Evolutionary conservation across 2,329 filamentous ascomycete genomes (phyloP).

Genomic region (Pseudofabraea citricarpa): DNA sequence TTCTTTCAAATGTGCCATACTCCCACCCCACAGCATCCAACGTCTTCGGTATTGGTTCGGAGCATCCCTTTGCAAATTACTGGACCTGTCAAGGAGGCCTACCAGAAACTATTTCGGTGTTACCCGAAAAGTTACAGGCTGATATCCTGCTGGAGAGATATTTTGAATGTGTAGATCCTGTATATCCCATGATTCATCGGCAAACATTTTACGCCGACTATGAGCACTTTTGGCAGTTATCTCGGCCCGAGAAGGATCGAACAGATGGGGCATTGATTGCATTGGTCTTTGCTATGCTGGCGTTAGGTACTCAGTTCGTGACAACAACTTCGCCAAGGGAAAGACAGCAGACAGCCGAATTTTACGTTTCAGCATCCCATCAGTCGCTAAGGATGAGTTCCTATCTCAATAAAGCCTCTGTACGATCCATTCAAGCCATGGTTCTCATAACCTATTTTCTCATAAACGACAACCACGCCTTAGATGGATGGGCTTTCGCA

Average conservation of each 20-base stretch:
- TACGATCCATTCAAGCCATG: slow-evolving; percentile 74
- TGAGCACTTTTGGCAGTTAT: slow-evolving; percentile 69
- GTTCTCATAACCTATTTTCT: slow-evolving; percentile 78
- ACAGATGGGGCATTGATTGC: slow-evolving; percentile 67
- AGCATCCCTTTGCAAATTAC: slow-evolving; percentile 79
- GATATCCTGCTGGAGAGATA: slow-evolving; percentile 63
- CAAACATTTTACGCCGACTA: slow-evolving; percentile 75
- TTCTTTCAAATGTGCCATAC: slow-evolving; percentile 70
- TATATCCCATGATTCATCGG: slow-evolving; percentile 76
- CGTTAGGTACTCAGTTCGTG: slow-evolving; percentile 75
- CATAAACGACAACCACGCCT: slow-evolving; percentile 82
- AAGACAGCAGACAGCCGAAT: slow-evolving; percentile 71
- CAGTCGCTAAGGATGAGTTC: slow-evolving; percentile 72
- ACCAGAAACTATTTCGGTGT: slow-evolving; percentile 67
- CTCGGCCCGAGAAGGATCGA: slow-evolving; percentile 49
- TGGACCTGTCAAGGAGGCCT: slow-evolving; percentile 77
- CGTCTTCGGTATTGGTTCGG: slow-evolving; percentile 74
- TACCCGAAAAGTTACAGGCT: slow-evolving; percentile 71
- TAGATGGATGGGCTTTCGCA: slow-evolving; percentile 77
- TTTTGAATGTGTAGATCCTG: slow-evolving; percentile 69
- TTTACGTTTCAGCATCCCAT: slow-evolving; percentile 75
- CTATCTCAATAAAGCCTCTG: slow-evolving; percentile 69
- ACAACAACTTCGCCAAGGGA: slow-evolving; percentile 50
- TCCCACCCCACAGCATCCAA: slow-evolving; percentile 67
- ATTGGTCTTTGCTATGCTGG: slow-evolving; percentile 72